A percentile compares a stretch with the other conserved stretches of the same genome.
Conservation (phyloP, 306 rosid genomes). For the Castanospermum australe region DNA sequence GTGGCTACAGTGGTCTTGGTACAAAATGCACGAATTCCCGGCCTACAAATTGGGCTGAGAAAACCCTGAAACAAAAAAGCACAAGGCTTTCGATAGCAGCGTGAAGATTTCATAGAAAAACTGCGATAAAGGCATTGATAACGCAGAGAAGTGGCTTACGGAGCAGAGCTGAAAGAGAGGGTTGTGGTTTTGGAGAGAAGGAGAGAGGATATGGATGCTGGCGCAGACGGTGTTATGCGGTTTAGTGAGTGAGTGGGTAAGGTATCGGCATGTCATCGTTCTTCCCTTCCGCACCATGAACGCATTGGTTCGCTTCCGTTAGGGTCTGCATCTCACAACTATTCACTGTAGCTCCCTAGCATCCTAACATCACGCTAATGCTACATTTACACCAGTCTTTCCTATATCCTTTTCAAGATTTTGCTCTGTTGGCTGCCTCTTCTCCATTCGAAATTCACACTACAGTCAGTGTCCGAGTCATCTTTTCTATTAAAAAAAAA, state of each 20-base stretch:
- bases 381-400: not conserved
- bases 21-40: constrained; percentile 45
- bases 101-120: not conserved
- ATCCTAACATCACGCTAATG: not conserved
- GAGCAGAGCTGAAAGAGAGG: constrained; percentile 40
- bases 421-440: not conserved
- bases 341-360: not conserved
- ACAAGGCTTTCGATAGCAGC: not conserved
- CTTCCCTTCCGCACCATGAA: constrained; percentile 33
- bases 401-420: not conserved
- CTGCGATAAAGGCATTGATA: not conserved
- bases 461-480: too few relatives aligned
- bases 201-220: not conserved
- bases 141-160: constrained; percentile 24
- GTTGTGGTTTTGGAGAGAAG: constrained; percentile 23
- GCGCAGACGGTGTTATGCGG: not conserved
- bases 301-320: constrained; percentile 34
- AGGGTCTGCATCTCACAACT: constrained; percentile 12
- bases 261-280: constrained; percentile 43
- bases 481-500: too few relatives aligned
- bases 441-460: not conserved
- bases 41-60: constrained; percentile 30
- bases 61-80: constrained; percentile 40
- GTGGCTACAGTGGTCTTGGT: constrained; percentile 22
- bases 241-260: constrained; percentile 30